Evolutionary conservation across 352 stramenopile genomes (phyloP).

Genomic region (Pythium phragmitis): DNA sequence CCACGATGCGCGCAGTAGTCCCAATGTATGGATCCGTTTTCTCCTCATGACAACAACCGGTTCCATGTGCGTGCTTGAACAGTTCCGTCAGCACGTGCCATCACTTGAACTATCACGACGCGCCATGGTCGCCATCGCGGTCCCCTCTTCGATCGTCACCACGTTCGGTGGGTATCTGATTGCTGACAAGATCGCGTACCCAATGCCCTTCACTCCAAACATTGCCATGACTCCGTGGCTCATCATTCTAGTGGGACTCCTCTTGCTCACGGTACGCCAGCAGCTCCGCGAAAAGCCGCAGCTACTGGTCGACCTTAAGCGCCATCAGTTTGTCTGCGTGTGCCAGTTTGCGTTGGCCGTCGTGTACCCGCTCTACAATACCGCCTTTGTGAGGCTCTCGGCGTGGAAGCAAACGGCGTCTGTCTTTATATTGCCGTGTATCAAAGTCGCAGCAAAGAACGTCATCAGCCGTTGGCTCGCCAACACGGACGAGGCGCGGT

Average conservation of each 20-base stretch:
- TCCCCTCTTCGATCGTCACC: not conserved
- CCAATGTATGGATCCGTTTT: constrained; percentile 4
- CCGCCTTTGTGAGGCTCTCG: constrained; percentile 12
- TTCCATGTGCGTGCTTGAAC: constrained; percentile 13
- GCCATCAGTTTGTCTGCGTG: constrained; percentile 2
- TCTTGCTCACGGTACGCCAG: constrained; percentile 5
- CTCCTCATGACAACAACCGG: not conserved
- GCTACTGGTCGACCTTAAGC: not conserved
- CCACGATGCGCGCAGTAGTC: constrained; percentile 3
- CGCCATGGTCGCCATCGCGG: not conserved
- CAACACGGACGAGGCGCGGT: constrained; percentile 27
- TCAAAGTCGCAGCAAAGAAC: constrained; percentile 43
- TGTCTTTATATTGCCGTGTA: constrained; percentile 32
- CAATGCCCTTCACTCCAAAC: constrained; percentile 38
- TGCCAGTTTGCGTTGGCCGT: constrained; percentile 15
- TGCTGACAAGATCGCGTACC: constrained; percentile 30
- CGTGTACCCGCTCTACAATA: constrained; percentile 23
- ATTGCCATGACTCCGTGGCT: constrained; percentile 32
- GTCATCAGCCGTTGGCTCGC: constrained; percentile 25
- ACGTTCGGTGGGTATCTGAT: not conserved
- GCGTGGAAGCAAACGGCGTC: constrained; percentile 13
- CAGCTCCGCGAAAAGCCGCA: constrained; percentile 4
- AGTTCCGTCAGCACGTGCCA: constrained; percentile 19
- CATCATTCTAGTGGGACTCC: constrained; percentile 18
- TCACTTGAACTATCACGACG: constrained; percentile 4